Evolutionary conservation across 1,284 basidiomycete genomes (phyloP), one percentile per base, ranked within the genome.

Genomic region (Ustilago trichophora): DNA sequence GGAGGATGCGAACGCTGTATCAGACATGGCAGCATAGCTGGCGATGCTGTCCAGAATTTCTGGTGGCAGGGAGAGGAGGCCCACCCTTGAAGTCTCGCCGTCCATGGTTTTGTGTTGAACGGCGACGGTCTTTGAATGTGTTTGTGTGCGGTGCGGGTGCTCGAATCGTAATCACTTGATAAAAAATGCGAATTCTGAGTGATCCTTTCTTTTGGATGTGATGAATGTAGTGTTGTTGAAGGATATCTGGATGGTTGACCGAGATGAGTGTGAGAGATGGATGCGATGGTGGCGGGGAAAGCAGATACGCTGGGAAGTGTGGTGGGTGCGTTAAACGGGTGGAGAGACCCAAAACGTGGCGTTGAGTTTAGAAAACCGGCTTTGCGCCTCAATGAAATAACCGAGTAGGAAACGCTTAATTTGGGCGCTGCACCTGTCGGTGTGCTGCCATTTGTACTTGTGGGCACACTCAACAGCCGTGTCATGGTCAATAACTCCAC

Each of bases 11-110:
- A 59, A 59, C 5, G 41, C 22, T 18, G 47, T 47, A 24, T 55
- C 44, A 0, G 71, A 51, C 5, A 55, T 50, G 8, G 74, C 65
- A 16, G 68, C 59, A 24, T 60, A 66, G 52, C 48, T 54, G 2
- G 72, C 72, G n/a, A 76, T 73, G 37, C 55, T 68, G 35, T 75
- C 69, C 27, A 76, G 25, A 31, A 76, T 73, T 48, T 76, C 74
- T 5, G 70, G 65, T 2, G 74, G 74, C 15, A 76, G 45, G 3
- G 48, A 58, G 16, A 62, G 41, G 12, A 76, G 57, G 11, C 54
- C 55, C 15, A 40, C 35, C 19, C 31, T 36, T 34, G 40, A 43
- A 26, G 48, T 4, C 24, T 47, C 47, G 26, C 42, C 52, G 12
- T 43, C 19, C 58, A 62, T 62, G n/a, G 26, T 51, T 34, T 22